phyloP scores from a whole-genome alignment of 345 rosid species.

The Populus alba region DNA sequence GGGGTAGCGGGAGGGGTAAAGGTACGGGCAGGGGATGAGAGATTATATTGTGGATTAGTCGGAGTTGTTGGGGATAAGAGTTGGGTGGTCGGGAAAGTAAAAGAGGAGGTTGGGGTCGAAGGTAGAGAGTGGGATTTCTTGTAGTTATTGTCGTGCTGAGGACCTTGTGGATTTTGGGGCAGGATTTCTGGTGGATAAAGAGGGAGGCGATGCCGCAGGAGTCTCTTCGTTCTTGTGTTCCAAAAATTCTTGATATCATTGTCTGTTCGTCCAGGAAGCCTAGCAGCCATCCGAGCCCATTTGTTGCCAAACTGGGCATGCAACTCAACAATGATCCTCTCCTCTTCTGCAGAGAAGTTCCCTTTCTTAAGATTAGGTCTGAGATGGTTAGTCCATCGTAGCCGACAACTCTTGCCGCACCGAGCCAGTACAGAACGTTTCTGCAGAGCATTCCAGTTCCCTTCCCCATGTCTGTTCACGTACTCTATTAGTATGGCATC shows the following conservation, averaged over 20 bases:
- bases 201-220: conserved; percentile 24
- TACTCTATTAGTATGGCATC: conserved; percentile 24
- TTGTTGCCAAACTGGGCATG: conserved; percentile 28
- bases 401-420: conserved; percentile 29
- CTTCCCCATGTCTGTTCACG: conserved; percentile 29
- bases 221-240: conserved; percentile 30
- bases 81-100: conserved; percentile 11
- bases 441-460: conserved; percentile 31
- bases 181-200: conserved; percentile 41
- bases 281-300: conserved; percentile 32
- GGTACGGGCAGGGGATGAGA: neutral
- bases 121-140: neutral
- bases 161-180: conserved; percentile 31
- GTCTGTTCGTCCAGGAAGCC: conserved; percentile 32
- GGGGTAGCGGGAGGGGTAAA: conserved; percentile 1
- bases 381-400: conserved; percentile 31
- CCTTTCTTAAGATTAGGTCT: conserved; percentile 23
- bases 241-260: conserved; percentile 31
- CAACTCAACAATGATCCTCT: conserved; percentile 23
- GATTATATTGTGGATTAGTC: neutral
- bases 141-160: neutral
- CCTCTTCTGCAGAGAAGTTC: conserved; percentile 20
- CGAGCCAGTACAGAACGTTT: conserved; percentile 22
- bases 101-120: conserved; percentile 11
- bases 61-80: neutral